Evolutionary conservation across 2,329 filamentous ascomycete genomes (phyloP), one percentile per base, ranked within the genome.

Genomic region (Fusarium sp.): DNA sequence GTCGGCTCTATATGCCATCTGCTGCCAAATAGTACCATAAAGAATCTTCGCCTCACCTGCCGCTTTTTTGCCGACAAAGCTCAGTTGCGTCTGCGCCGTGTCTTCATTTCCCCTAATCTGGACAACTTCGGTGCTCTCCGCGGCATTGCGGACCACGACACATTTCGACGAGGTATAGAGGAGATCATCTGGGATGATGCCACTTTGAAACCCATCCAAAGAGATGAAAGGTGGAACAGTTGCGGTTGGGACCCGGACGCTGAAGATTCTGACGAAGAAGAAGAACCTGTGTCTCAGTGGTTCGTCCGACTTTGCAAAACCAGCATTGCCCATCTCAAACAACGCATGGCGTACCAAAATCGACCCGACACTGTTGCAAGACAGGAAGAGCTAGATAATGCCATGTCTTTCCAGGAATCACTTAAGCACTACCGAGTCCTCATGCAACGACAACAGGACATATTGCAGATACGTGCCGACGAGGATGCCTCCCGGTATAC

Each of bases 111-210:
- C 5, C 11, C 68, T 0, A 68, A 38, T 10, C 58, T 25, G 10
- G 42, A 22, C 7, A 71, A 71, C 4, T 0, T 71, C 2, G 20
- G 59, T 1, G 69, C 50, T 2, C 22, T 71, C 0, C 63, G 50
- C 5, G 42, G 56, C 2, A n/a, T 71, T 18, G 69, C 68, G 3
- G 45, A 60, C 6, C 63, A 71, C 5, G 5, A 60, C 1, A 2
- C 31, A 0, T 71, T 71, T 2, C 35, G 69, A 0, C 20, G 47
- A 31, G 1, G 25, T 0, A 63, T 71, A 0, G 56, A 11, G 16
- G 69, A 71, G 25, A 59, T 70, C 0, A 54, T 59, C 14, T 70
- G 67, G 69, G 69, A 71, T 3, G 67, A 71, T 10, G 1, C 7
- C 18, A 3, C 35, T 2, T 29, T 71, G 18, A 58, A 6, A 8